These are phyloP conservation scores for Linaria vulgaris DNA, from an alignment of 257 asterid species.

Conservation along the genomic window DNA sequence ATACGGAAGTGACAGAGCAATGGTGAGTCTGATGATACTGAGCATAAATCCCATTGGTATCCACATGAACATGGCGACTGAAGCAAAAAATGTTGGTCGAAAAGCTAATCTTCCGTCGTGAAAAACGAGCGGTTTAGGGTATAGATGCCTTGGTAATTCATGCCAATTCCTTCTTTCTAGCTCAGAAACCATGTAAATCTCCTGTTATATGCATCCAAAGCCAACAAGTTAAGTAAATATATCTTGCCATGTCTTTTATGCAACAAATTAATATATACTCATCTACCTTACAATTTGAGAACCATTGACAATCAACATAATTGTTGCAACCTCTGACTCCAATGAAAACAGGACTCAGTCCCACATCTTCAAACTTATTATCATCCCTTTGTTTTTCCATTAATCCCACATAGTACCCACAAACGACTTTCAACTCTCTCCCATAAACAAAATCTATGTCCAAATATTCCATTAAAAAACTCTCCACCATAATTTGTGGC, in stretches of 20 bases:
- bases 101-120: constrained; percentile 68
- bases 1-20: constrained; percentile 31
- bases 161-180: constrained; percentile 37
- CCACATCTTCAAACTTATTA: no score
- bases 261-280: no score
- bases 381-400: no score
- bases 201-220: constrained; percentile 27
- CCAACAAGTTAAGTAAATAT: no score
- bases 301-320: constrained; percentile 17
- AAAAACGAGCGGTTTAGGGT: constrained; percentile 50
- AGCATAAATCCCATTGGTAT: constrained; percentile 46
- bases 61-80: constrained; percentile 52
- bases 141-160: constrained; percentile 32
- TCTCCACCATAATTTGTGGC: no score
- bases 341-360: neutral
- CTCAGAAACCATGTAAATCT: constrained; percentile 36
- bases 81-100: constrained; percentile 39
- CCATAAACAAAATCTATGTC: no score
- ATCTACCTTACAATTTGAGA: constrained; percentile 36
- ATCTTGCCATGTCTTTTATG: no score
- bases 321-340: constrained; percentile 27
- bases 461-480: no score
- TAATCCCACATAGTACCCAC: no score
- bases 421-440: no score
- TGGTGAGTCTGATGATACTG: constrained; percentile 25